Evolutionary conservation across 2,329 filamentous ascomycete genomes (phyloP), one percentile per base, ranked within the genome.

Genomic region (Corinectria fuckeliana): DNA sequence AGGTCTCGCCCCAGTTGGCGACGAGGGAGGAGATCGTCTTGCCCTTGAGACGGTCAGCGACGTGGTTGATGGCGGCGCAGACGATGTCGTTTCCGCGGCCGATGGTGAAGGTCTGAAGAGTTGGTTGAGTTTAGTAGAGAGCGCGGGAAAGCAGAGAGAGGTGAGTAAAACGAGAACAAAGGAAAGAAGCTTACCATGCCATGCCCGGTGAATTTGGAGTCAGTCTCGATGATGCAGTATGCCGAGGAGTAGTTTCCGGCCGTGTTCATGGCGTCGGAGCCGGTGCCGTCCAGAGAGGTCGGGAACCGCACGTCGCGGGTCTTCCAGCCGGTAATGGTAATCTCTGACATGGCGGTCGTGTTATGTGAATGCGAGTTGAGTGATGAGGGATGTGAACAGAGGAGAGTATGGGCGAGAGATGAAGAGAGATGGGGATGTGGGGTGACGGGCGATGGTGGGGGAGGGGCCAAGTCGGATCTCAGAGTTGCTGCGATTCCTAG

Each of bases 231-330:
- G 70, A 97, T 94, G 76, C 92, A 96, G 82, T 97, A 97, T n/a
- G 93, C 93, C 11, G 93, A 85, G 1, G 92, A 96, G 79, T 97
- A 97, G 78, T 97, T 92, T 62, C 92, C 91, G 2, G 93, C 92
- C 3, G 91, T 91, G 74, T 97, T 97, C 93, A 97, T 97, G 72
- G 92, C 93, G 85, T 97, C 93, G 8, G 92, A 96, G 71, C 93
- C 93, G n/a, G 92, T 96, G 81, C 94, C 95, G 79, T 96, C 92
- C 61, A 97, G 87, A 38, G 93, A 97, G n/a, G 93, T 97, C 76
- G 90, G 90, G 75, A 92, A 92, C 68, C 90, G 87, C 74, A 92
- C 88, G 79, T 92, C 90, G 72, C 88, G 84, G 59, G 88, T 90
- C 66, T 79, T 81, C 81, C 87, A 92, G 63, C 88, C 85, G 54